Base-by-base conservation (phyloP, 345 rosid genomes). In the Passiflora organensis region DNA sequence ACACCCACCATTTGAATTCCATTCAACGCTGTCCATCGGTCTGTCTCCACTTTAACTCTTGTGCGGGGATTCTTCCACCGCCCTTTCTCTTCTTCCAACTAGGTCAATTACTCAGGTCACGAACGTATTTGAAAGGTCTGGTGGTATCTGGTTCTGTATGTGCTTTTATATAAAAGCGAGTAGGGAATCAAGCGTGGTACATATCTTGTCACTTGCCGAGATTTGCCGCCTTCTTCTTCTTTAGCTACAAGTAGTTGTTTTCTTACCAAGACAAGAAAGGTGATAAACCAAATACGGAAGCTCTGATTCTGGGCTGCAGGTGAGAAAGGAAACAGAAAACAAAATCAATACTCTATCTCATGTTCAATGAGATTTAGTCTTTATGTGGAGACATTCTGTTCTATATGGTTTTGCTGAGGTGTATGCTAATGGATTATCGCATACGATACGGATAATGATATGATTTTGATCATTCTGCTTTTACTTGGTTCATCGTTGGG, bases 81-180 rank as follows among this genome's bases (percentile, higher is more conserved):
- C 52, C n/a, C 53, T 23, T 36, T 34, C 13, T 14, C 28, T 6
- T 47, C 21, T 37, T 48, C 39, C 19, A 51, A 47, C 17, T 18
- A 25, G 8, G 8, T 51, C 43, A n/a, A n/a, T n/a, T 41, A 12
- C 13, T 52, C 32, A 43, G 21, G 51, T 15, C 51, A 58, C 73
- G n/a, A n/a, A n/a, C n/a, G 68, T 63, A 37, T 60, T 65, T 72
- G 62, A 66, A 62, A 62, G 54, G 18, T 42, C 15, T 45, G 10
- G 58, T 48, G 46, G 64, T 53, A 49, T 48, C n/a, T n/a, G n/a
- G n/a, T 37, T 42, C 13, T 16, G 24, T 25, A 2, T 19, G 15
- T 19, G 20, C 44, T n/a, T n/a, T n/a, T n/a, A 43, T 61, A 61
- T 48, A 69, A 56, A 62, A n/a, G n/a, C n/a, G n/a, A n/a, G n/a